Evolutionary conservation across 116 monocot genomes (phyloP).

Genomic region (Phalaenopsis hybrid): DNA sequence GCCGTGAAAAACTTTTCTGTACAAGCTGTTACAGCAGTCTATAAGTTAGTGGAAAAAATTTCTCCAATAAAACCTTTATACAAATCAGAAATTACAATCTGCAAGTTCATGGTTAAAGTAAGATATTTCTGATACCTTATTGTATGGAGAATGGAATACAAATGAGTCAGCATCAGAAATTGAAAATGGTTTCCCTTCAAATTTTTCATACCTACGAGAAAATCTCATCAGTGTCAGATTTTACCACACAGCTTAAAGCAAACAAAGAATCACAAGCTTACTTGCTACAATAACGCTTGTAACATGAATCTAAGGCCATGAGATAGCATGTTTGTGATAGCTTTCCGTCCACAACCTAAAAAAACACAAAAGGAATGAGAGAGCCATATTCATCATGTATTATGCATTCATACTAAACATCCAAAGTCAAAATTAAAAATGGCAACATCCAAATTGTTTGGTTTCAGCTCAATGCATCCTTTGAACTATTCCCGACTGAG

Average conservation of each 20-base stretch:
- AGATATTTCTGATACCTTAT: constrained; percentile 49
- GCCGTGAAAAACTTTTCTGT: constrained; percentile 91
- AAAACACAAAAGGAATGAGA: not conserved
- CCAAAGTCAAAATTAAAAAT: not conserved
- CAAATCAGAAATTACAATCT: not conserved
- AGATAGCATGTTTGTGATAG: constrained; percentile 95
- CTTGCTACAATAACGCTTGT: constrained; percentile 65
- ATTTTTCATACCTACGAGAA: constrained; percentile 62
- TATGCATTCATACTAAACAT: not conserved
- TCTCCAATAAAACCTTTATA: not conserved
- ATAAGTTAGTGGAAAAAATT: not conserved
- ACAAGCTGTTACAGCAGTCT: constrained; percentile 59
- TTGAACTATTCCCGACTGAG: too few species aligned
- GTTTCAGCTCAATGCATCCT: too few species aligned
- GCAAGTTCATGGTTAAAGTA: not conserved
- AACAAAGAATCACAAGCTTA: constrained; percentile 20
- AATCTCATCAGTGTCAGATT: not conserved
- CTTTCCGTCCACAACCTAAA: constrained; percentile 94
- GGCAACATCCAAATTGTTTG: too few species aligned
- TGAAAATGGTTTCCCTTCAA: constrained; percentile 68
- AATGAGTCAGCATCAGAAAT: constrained; percentile 70
- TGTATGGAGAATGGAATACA: constrained; percentile 98
- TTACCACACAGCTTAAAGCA: not conserved
- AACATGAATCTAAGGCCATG: constrained; percentile 91
- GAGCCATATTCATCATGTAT: not conserved